Evolutionary conservation across 768 basidiomycete species (phyloP), one percentile per base, ranked within the genome.

Genomic region (Melanogaster broomeanus): DNA sequence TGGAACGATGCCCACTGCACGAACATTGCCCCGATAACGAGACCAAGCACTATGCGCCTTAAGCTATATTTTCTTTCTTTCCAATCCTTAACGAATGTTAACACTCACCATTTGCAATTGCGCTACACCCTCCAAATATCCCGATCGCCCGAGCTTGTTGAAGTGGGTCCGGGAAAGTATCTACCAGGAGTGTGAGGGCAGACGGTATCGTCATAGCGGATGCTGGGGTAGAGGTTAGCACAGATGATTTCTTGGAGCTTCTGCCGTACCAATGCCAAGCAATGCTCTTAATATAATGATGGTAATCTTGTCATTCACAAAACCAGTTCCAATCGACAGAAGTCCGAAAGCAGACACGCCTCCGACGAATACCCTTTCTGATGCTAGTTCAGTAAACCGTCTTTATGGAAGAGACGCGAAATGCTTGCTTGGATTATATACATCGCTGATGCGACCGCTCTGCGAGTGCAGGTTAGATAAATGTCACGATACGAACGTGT

Each of bases 261-360:
- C 41, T 5, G 21, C 6, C 58, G 37, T 42, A 73, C 75, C 71
- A 39, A 71, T 65, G 27, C 79, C 80, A 45, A 66, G 72, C 16
- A 81, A 43, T 9, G 76, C 81, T 48, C 81, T 70, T 2, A 81
- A 59, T 33, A 79, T 71, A 31, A 80, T 67, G 51, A 82, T 68
- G 4, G 70, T 67, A 52, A 78, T 71, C 53, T 79, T 74, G 58
- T 68, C 65, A 16, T 66, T 49, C 8, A 65, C 65, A 49, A 80
- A 80, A 15, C 77, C 77, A 10, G 63, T 69, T 27, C 72, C 70
- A 25, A 82, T 62, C 30, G 72, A 70, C 15, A 77, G 62, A 34
- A 76, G 45, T 10, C 76, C 75, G 22, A 82, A 64, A 1, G 55
- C 48, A 30, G 62, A 41, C 27, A 73, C 65, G 3, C 80, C 78